Conservation (phyloP, 2,329 filamentous ascomycete genomes). For the Botrytis fabae region DNA sequence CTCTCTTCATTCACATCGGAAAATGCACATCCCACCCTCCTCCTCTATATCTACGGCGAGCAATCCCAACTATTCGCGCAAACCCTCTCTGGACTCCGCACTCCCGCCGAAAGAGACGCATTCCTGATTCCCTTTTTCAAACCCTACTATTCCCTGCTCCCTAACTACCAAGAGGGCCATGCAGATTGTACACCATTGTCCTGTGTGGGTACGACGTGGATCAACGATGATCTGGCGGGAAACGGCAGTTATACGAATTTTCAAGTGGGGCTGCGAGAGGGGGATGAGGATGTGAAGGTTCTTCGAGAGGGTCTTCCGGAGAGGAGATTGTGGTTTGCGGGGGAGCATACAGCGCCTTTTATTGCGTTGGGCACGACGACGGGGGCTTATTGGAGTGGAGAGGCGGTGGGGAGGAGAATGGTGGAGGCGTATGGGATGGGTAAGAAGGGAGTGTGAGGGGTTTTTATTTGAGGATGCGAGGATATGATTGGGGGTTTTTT, state of each 20-base stretch:
- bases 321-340: slow-evolving; percentile 60
- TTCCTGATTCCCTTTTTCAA: slow-evolving; percentile 51
- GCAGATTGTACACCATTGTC: slow-evolving; percentile 53
- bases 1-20: slow-evolving; percentile 54
- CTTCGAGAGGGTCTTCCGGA: slow-evolving; percentile 42
- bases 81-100: slow-evolving; percentile 27
- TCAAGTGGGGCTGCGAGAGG: slow-evolving; percentile 57
- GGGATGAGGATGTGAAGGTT: slow-evolving; percentile 59
- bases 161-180: slow-evolving; percentile 51
- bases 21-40: slow-evolving; percentile 61
- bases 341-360: slow-evolving; percentile 82
- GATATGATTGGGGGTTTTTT: not conserved
- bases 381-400: slow-evolving; percentile 82
- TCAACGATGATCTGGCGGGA: slow-evolving; percentile 64
- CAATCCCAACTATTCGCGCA: slow-evolving; percentile 43
- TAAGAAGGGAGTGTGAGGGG: not conserved
- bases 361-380: slow-evolving; percentile 85
- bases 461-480: too few relatives aligned
- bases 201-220: slow-evolving; percentile 64
- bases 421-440: slow-evolving; percentile 51
- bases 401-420: slow-evolving; percentile 70
- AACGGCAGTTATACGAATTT: slow-evolving; percentile 71
- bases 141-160: slow-evolving; percentile 65
- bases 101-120: slow-evolving; percentile 35
- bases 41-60: slow-evolving; percentile 61